Conservation (phyloP, 768 basidiomycete genomes). For the Rhizopogon salebrosus region DNA sequence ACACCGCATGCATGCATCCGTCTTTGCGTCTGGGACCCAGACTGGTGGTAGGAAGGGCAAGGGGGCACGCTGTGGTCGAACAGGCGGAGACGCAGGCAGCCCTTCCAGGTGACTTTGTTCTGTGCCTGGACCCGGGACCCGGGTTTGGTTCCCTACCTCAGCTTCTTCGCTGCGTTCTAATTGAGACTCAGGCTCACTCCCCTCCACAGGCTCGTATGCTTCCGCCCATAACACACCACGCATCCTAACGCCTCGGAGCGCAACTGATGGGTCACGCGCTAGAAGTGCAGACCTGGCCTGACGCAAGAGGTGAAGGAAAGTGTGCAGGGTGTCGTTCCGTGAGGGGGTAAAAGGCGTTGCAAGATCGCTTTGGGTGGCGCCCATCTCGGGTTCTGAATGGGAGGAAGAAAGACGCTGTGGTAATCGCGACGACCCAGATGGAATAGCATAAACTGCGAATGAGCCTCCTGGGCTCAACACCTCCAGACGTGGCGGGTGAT, state of each 20-base stretch:
- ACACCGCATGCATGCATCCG: conserved; percentile 84
- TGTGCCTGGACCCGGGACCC: not conserved
- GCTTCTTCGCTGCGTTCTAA: not conserved
- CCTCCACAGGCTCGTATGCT: not conserved
- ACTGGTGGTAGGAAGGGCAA: conserved; percentile 79
- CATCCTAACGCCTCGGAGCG: not conserved
- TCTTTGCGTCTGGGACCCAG: conserved; percentile 87
- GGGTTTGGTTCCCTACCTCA: not conserved
- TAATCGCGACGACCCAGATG: conserved; percentile 9
- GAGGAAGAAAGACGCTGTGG: not conserved
- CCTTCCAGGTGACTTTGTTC: not conserved
- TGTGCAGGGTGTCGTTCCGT: not conserved
- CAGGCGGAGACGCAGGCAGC: not conserved
- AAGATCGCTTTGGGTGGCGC: not conserved
- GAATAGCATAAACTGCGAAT: conserved; percentile 71
- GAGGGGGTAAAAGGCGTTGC: not conserved
- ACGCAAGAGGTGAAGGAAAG: not conserved
- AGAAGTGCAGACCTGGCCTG: not conserved
- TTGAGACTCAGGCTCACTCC: not conserved
- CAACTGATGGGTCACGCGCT: not conserved
- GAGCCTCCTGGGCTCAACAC: conserved; percentile 73
- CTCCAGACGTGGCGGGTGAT: conserved; percentile 43
- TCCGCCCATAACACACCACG: not conserved
- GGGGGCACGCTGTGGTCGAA: conserved; percentile 20
- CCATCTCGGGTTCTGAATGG: not conserved